A percentile compares a stretch with the other conserved stretches of the same genome.
phyloP scores from a whole-genome alignment of 148 eudicot genomes.

The Vaccinium vitisidaea region DNA sequence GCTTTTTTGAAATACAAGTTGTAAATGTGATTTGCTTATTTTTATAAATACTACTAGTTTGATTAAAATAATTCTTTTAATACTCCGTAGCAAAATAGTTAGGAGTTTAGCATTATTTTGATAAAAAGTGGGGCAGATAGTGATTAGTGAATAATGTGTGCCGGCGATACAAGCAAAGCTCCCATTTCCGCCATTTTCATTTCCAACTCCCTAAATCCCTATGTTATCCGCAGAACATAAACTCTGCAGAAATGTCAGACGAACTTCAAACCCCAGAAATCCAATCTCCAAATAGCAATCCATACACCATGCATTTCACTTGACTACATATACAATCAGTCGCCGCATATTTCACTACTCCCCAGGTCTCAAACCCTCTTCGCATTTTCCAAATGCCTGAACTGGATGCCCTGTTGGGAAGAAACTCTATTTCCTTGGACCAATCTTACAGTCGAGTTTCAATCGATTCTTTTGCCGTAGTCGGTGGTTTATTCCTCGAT shows the following conservation, averaged over 20 bases:
- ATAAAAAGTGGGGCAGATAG: neutral
- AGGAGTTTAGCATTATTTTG: too few relatives aligned
- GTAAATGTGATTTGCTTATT: too few relatives aligned
- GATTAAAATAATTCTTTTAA: too few relatives aligned
- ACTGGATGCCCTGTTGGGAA: conserved; percentile 7
- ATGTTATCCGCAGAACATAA: neutral
- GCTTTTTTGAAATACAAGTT: too few relatives aligned
- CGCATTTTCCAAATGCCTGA: conserved; percentile 15
- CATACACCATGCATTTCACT: neutral
- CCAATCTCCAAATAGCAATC: neutral
- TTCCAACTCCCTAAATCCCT: conserved; percentile 4
- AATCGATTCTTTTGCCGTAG: neutral
- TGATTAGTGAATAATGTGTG: neutral
- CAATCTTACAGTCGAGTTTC: neutral
- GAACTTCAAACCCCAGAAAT: conserved; percentile 18
- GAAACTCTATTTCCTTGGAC: neutral
- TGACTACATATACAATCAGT: neutral
- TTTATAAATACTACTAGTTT: too few relatives aligned
- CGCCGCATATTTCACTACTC: neutral
- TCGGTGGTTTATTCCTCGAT: conserved; percentile 71
- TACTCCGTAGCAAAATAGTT: too few relatives aligned
- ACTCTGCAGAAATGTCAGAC: neutral
- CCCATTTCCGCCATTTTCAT: neutral
- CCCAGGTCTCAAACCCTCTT: neutral
- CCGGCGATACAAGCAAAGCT: conserved; percentile 15